Evolutionary conservation across 805 yeast species (phyloP), one percentile per base, ranked within the genome.

Genomic region (Cyberlindnera mycetangii): DNA sequence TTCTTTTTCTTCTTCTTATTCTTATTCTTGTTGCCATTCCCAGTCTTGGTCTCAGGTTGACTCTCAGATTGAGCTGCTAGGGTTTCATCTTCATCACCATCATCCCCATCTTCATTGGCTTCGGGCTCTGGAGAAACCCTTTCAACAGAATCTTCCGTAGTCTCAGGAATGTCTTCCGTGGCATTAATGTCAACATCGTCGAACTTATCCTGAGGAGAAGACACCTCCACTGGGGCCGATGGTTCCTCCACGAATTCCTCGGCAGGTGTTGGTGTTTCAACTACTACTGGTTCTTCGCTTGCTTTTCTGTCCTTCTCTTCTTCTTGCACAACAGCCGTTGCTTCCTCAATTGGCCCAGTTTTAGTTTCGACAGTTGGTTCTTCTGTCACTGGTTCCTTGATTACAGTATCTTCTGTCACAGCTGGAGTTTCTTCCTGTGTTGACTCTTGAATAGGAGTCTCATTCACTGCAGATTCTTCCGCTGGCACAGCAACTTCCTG

Each of bases 1-100:
- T 64, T 67, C 49, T 64, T 66, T 50, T 66, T 63, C 50, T 60
- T 61, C 39, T 66, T 65, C 35, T 61, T 64, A 42, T 63, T 67
- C 48, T 64, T 66, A 53, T 63, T 65, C 37, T 58, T 58, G 18
- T 50, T 52, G 38, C 16, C 31, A 20, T 37, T 16, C 15, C 43
- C 43, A 16, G 43, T 32, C 17, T 27, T 28, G 16, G 50, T 3
- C n/a, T 31, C 34, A n/a, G 36, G 41, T 32, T 42, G 41, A 7
- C 28, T 39, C 12, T 39, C 24, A 22, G 44, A 31, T 17, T 41
- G 21, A n/a, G 30, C 12, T 22, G 38, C 30, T 4, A 24, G 5
- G 20, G 15, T 15, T 10, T 34, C 37, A 6, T 20, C 37, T 10
- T 14, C 37, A 12, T 20, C 37, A 7, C 3, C 38, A 10, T n/a